phyloP scores from a whole-genome alignment of 2,329 filamentous ascomycete species.

The Aspergillus sp. region DNA sequence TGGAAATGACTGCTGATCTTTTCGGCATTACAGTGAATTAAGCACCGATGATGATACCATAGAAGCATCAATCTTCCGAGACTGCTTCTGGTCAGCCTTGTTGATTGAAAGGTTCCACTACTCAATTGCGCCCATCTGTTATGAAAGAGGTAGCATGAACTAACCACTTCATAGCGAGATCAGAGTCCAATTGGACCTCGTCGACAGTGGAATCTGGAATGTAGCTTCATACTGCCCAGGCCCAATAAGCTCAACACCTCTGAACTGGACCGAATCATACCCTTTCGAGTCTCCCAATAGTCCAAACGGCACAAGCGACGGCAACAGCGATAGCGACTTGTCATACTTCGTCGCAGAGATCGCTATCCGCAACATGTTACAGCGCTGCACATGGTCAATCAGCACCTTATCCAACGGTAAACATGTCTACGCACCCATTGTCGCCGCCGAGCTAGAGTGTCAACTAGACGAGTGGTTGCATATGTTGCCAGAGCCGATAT shows the following conservation, averaged over 20 bases:
- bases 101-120: conserved; percentile 11
- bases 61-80: not conserved
- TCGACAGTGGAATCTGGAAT: conserved; percentile 11
- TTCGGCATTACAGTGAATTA: not conserved
- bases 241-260: not conserved
- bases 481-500: not conserved
- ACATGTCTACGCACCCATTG: not conserved
- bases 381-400: not conserved
- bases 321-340: not conserved
- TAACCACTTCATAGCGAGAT: conserved; percentile 6
- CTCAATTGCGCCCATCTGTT: not conserved
- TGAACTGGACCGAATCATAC: not conserved
- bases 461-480: conserved; percentile 8
- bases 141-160: too few species aligned
- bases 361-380: conserved; percentile 15
- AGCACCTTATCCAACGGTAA: not conserved
- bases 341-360: conserved; percentile 14
- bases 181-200: conserved; percentile 7
- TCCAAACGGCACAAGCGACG: not conserved
- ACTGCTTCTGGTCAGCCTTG: conserved; percentile 10
- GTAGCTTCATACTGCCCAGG: not conserved
- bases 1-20: too few species aligned
- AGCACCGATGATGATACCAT: not conserved
- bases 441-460: conserved; percentile 1
- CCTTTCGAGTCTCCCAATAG: not conserved